Evolutionary conservation across 352 stramenopile genomes (phyloP).

Genomic region (Globisporangium alternatum): DNA sequence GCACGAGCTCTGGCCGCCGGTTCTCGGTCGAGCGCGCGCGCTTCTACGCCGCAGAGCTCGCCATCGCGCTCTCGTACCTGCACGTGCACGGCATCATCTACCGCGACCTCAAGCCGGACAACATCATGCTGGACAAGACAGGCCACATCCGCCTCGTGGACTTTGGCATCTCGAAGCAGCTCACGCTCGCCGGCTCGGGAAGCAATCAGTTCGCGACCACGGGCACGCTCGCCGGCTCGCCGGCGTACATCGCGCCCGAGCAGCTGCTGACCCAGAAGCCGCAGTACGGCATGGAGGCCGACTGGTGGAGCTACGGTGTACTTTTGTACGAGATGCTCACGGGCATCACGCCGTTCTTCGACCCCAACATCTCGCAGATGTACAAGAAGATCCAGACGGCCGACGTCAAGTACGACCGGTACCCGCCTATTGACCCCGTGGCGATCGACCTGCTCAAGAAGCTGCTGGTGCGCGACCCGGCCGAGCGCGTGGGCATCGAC

Average conservation of each 20-base stretch:
- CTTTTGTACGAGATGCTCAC: slow-evolving; percentile 90
- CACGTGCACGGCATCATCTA: slow-evolving; percentile 87
- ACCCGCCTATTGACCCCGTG: slow-evolving; percentile 59
- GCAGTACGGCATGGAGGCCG: slow-evolving; percentile 83
- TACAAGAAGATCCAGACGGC: slow-evolving; percentile 90
- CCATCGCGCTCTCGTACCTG: slow-evolving; percentile 84
- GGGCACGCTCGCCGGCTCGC: slow-evolving; percentile 73
- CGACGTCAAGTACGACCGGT: slow-evolving; percentile 77
- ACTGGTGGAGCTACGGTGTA: slow-evolving; percentile 92
- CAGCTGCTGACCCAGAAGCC: slow-evolving; percentile 81
- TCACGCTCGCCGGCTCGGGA: slow-evolving; percentile 27
- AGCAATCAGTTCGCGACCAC: slow-evolving; percentile 58
- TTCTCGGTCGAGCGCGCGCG: slow-evolving; percentile 66
- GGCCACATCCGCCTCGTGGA: slow-evolving; percentile 88
- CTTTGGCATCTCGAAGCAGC: slow-evolving; percentile 88
- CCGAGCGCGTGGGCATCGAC: slow-evolving; percentile 54
- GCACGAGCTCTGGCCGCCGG: slow-evolving; percentile 63
- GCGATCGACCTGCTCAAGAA: slow-evolving; percentile 76
- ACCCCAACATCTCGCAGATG: slow-evolving; percentile 82
- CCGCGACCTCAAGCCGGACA: slow-evolving; percentile 86
- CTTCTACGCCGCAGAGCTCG: slow-evolving; percentile 88
- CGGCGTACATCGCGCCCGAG: slow-evolving; percentile 85
- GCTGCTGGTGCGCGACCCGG: slow-evolving; percentile 71
- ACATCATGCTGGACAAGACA: slow-evolving; percentile 87
- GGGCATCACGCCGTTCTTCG: slow-evolving; percentile 85